phyloP scores from a whole-genome alignment of 139 green algal species.

The Edaphochlamys debaryana region DNA sequence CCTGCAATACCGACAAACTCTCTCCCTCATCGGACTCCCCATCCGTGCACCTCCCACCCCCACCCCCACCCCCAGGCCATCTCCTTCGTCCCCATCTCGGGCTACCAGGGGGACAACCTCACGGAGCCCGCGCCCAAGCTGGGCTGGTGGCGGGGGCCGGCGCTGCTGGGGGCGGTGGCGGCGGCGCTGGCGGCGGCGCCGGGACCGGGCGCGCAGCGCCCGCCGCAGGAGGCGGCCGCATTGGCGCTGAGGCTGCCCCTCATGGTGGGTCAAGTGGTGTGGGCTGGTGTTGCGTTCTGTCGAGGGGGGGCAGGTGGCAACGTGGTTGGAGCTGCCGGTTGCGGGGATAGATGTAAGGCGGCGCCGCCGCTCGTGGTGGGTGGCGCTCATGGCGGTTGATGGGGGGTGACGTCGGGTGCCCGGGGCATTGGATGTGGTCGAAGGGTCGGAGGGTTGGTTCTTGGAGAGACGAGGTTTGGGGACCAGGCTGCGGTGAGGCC shows the following conservation, averaged over 20 bases:
- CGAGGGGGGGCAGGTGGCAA: not conserved
- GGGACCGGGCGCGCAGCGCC: not conserved
- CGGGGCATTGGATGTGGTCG: too few relatives aligned
- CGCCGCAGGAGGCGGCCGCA: not conserved
- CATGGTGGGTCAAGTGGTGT: not conserved
- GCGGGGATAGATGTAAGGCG: conserved; percentile 30
- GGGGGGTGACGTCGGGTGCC: too few relatives aligned
- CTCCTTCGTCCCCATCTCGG: conserved; percentile 92
- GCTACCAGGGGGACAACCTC: conserved; percentile 94
- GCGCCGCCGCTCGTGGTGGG: conserved; percentile 64
- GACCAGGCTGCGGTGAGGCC: too few relatives aligned
- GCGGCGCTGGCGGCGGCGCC: not conserved
- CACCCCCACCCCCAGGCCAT: conserved; percentile 50
- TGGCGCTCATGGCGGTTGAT: not conserved
- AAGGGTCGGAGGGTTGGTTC: too few relatives aligned
- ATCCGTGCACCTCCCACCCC: too few relatives aligned
- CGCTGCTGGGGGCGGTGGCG: conserved; percentile 10
- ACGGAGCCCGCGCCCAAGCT: conserved; percentile 69
- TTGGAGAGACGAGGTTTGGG: too few relatives aligned
- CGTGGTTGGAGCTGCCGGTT: not conserved
- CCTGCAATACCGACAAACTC: too few relatives aligned
- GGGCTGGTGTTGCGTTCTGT: not conserved
- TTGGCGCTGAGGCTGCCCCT: conserved; percentile 21
- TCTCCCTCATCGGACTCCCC: too few relatives aligned
- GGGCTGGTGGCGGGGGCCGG: conserved; percentile 8